Conservation (phyloP, 306 rosid genomes). For the Mimosa pudica region DNA sequence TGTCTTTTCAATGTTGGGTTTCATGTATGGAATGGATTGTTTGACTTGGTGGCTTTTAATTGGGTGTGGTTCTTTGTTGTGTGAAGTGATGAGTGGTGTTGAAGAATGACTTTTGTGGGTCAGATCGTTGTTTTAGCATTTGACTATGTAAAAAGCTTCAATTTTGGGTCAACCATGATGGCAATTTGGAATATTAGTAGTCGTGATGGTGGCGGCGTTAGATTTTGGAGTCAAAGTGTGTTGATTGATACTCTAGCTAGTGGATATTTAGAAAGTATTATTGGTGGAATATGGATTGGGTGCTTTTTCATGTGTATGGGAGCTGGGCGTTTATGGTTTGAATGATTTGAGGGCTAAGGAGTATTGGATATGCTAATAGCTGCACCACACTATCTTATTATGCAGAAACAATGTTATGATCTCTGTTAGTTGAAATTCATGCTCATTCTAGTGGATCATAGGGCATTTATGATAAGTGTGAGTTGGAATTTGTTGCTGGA, state of each 20-base stretch:
- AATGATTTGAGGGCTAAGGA: neutral
- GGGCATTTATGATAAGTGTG: conserved; percentile 14
- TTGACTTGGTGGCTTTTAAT: conserved; percentile 17
- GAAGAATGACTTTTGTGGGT: conserved; percentile 21
- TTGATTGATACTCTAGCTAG: neutral
- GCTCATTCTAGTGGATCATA: conserved; percentile 17
- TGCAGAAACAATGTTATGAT: neutral
- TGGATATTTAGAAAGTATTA: neutral
- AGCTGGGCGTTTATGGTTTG: neutral
- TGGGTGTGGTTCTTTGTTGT: too few relatives aligned
- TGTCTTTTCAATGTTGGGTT: conserved; percentile 40
- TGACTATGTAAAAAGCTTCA: neutral
- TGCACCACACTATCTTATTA: neutral
- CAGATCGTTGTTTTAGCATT: conserved; percentile 11
- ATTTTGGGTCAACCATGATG: conserved; percentile 6
- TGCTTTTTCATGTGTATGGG: conserved; percentile 12
- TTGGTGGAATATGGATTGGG: conserved; percentile 31
- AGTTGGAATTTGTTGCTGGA: conserved; percentile 33
- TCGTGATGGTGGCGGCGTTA: neutral
- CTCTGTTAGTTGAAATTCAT: neutral
- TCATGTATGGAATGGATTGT: conserved; percentile 32
- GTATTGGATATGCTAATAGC: conserved; percentile 17
- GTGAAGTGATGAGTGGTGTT: conserved; percentile 25
- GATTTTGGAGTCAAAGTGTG: neutral
- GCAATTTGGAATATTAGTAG: conserved; percentile 27